Evolutionary conservation across 2,329 filamentous ascomycete genomes (phyloP).

Genomic region (Apiospora marii): DNA sequence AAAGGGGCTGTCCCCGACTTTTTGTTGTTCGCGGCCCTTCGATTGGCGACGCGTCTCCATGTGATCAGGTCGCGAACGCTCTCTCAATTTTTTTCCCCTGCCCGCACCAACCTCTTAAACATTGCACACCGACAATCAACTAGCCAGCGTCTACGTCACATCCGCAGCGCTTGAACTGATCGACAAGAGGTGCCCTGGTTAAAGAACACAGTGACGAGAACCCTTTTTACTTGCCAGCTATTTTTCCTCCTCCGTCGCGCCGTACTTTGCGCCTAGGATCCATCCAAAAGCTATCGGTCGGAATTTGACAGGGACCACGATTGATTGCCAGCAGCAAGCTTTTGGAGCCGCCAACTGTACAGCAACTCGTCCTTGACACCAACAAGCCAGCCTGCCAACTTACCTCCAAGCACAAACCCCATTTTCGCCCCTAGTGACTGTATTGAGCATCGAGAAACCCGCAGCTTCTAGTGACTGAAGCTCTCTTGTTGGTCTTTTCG

Average conservation of each 20-base stretch:
- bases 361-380: background rate
- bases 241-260: background rate
- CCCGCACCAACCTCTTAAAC: constrained; percentile 10
- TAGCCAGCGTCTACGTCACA: constrained; percentile 3
- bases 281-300: background rate
- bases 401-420: background rate
- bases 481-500: background rate
- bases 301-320: constrained; percentile 8
- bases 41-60: background rate
- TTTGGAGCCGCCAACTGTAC: background rate
- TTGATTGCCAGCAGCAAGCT: constrained; percentile 2
- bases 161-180: background rate
- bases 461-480: background rate
- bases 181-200: constrained; percentile 3
- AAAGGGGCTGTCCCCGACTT: background rate
- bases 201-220: constrained; percentile 1
- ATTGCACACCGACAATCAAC: background rate
- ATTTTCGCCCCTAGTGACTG: background rate
- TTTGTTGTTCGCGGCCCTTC: background rate
- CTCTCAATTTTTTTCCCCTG: background rate
- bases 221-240: background rate
- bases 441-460: background rate
- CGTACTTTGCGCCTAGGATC: background rate
- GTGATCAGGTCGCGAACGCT: background rate
- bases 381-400: background rate